Base-by-base conservation (phyloP, 768 basidiomycete genomes). In the Mrakia blollopis region DNA sequence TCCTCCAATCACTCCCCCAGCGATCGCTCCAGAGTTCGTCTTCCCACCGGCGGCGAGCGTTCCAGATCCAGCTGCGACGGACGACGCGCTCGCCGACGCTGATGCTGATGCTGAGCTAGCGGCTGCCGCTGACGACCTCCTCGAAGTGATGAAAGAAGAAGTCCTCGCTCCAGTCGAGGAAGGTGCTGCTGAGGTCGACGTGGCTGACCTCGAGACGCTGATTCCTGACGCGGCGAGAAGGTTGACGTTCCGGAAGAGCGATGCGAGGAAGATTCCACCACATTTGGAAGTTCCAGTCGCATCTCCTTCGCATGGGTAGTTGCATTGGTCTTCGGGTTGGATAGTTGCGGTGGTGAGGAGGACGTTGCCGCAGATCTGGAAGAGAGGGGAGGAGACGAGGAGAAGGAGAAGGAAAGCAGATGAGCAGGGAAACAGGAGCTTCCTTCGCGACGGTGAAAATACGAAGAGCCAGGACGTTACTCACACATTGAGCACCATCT, bases 1-100 rank as follows among this genome's bases (percentile, higher is more conserved):
- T 28, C 44, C 41, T n/a, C 73, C 73, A 4, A 74, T 28, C 11
- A 74, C 73, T 16, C 44, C 63, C 13, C 73, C 73, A 35, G 73
- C 73, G 63, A 74, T 50, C 7, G 73, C 47, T n/a, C 73, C 73
- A 30, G 50, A 37, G 32, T n/a, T 60, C 6, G 72, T 28, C 14
- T 41, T 57, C 7, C 39, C 72, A 3, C 30, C n/a, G 8, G 41
- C 35, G 21, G 7, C 30, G 21, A 63, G 21, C 1, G 73, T 32
- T 21, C 35, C 57, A 0, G 62, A 30, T 32, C 41, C 73, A 13
- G 62, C 73, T 23, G 62, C 73, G 28, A 61, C 39, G 30, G 73
- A 60, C 28, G 73, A 39, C 25, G 35, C 25, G 52, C 52, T 60
- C 52, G 72, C 72, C 13, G 5, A 18, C 28, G 54, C 52, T 23